Evolutionary conservation across 352 stramenopile species (phyloP).

Genomic region (Globisporangium iwayamae): DNA sequence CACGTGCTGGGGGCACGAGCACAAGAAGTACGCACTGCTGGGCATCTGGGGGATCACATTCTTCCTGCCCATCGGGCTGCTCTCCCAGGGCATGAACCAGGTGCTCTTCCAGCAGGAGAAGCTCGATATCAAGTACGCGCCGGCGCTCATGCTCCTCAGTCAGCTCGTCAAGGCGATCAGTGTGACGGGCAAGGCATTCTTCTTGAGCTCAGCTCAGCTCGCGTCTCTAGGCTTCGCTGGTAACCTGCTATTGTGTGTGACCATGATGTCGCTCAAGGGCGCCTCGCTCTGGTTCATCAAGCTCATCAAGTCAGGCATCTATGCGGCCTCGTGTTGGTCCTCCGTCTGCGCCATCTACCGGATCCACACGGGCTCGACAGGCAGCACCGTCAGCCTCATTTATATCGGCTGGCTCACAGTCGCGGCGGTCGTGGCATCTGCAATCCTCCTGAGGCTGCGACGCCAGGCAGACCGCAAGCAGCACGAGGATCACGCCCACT

Average conservation of each 20-base stretch:
- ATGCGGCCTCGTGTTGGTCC: conserved; percentile 51
- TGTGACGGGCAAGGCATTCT: conserved; percentile 41
- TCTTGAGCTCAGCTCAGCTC: conserved; percentile 35
- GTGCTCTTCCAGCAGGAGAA: conserved; percentile 60
- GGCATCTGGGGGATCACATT: conserved; percentile 55
- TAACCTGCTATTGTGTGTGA: conserved; percentile 31
- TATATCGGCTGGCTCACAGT: conserved; percentile 62
- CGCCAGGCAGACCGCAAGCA: conserved; percentile 18
- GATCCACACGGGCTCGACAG: conserved; percentile 15
- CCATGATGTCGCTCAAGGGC: conserved; percentile 39
- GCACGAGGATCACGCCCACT: conserved; percentile 17
- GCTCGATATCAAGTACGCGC: conserved; percentile 62
- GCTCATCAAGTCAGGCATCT: conserved; percentile 51
- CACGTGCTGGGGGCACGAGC: conserved; percentile 36
- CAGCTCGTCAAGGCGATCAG: conserved; percentile 52
- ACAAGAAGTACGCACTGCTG: conserved; percentile 45
- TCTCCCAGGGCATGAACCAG: conserved; percentile 60
- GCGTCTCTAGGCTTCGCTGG: conserved; percentile 31
- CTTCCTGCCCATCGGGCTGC: conserved; percentile 53
- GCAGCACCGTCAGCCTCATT: conserved; percentile 39
- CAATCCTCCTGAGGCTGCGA: conserved; percentile 23
- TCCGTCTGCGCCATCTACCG: conserved; percentile 46
- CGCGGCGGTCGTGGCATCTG: conserved; percentile 16
- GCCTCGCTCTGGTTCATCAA: conserved; percentile 61
- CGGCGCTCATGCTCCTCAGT: conserved; percentile 42